Percentiles rank a stretch among this genome's conserved stretches.
Evolutionary conservation across 1,139 yeast genomes (phyloP).

Genomic region (Scheffersomyces illinoinensis): DNA sequence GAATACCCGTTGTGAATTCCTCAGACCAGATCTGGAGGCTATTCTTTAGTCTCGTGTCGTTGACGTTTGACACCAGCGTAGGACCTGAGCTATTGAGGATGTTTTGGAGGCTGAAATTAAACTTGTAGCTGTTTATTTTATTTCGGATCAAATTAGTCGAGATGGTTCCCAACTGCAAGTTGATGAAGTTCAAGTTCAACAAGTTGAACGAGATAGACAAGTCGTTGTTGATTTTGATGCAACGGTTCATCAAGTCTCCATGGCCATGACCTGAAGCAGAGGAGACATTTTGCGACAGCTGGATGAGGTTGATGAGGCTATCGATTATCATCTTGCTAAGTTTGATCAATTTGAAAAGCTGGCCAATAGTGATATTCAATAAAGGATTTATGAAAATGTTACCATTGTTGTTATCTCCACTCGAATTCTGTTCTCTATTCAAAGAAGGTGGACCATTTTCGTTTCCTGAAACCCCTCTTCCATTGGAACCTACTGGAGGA

Average conservation of each 20-base stretch:
- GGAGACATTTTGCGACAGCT: slow-evolving; percentile 9
- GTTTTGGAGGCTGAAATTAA: slow-evolving; percentile 24
- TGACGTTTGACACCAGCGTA: neutral
- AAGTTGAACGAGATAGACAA: slow-evolving; percentile 38
- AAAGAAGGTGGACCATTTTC: neutral
- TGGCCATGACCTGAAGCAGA: slow-evolving; percentile 14
- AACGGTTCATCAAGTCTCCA: slow-evolving; percentile 28
- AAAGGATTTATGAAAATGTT: slow-evolving; percentile 29
- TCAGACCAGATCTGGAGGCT: slow-evolving; percentile 29
- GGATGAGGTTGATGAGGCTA: slow-evolving; percentile 20
- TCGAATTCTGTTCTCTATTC: neutral
- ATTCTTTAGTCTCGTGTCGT: slow-evolving; percentile 3
- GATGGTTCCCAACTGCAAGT: slow-evolving; percentile 21
- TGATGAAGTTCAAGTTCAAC: slow-evolving; percentile 28
- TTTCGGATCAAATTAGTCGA: slow-evolving; percentile 24
- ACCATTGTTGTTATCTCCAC: slow-evolving; percentile 1
- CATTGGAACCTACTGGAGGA: neutral
- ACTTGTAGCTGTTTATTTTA: slow-evolving; percentile 27
- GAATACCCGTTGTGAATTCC: slow-evolving; percentile 23
- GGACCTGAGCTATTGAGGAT: slow-evolving; percentile 3
- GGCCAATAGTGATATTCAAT: slow-evolving; percentile 35
- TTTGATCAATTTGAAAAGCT: slow-evolving; percentile 37
- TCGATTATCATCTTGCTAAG: slow-evolving; percentile 38
- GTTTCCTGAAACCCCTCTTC: neutral
- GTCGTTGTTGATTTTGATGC: slow-evolving; percentile 39